These are phyloP conservation scores for Syzygium oleosum DNA, from an alignment of 345 rosid genomes.

Conservation along the genomic window DNA sequence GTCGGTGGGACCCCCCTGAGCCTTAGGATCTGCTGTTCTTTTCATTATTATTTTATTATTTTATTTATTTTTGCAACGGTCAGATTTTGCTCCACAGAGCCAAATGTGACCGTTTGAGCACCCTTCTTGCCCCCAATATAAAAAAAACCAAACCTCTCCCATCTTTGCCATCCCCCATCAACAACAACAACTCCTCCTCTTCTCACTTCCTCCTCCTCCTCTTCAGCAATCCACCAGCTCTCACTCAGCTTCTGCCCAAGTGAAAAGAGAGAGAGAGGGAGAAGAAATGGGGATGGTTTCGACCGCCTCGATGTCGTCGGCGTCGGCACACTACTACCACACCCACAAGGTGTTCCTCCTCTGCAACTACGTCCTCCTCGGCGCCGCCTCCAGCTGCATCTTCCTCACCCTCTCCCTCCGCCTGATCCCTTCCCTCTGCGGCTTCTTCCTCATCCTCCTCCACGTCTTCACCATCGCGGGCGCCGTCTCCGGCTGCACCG, in stretches of 20 bases:
- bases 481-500: constrained; percentile 64
- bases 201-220: background rate
- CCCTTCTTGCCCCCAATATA: background rate
- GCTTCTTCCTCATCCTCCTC: constrained; percentile 52
- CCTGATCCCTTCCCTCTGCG: constrained; percentile 68
- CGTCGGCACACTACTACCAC: constrained; percentile 5
- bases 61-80: background rate
- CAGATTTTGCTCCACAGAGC: background rate
- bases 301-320: background rate
- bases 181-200: too few species aligned
- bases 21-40: background rate
- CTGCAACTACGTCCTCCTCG: constrained; percentile 82
- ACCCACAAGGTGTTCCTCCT: constrained; percentile 73
- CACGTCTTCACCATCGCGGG: constrained; percentile 50
- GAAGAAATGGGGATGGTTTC: background rate
- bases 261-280: background rate
- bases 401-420: constrained; percentile 90
- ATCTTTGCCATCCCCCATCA: background rate
- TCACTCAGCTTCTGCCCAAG: background rate
- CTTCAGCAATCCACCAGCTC: background rate
- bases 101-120: background rate
- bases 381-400: constrained; percentile 84
- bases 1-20: background rate
- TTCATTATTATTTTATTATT: background rate
- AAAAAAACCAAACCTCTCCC: background rate